Conservation (phyloP, 345 rosid species). For the Gossypium rotundifolium region DNA sequence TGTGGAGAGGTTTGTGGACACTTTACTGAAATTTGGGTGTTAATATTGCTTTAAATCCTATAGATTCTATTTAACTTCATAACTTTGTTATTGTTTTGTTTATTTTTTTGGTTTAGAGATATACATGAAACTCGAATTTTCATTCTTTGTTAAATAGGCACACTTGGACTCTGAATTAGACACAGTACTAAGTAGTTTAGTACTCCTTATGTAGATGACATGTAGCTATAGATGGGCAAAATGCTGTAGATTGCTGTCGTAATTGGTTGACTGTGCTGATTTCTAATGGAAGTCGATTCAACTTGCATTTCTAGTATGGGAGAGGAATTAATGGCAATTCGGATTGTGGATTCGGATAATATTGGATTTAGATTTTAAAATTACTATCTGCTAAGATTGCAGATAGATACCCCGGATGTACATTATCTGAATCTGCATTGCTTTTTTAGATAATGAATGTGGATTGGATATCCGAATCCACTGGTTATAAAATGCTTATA, state of each 20-base stretch:
- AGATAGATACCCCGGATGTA: too few species aligned
- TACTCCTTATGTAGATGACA: neutral
- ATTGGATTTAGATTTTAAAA: too few species aligned
- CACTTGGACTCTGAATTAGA: neutral
- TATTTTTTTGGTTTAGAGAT: neutral
- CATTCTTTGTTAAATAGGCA: neutral
- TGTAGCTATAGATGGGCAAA: neutral
- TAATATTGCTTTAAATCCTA: constrained; percentile 3
- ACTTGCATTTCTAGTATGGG: neutral
- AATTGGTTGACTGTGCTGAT: neutral
- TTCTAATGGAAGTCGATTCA: neutral
- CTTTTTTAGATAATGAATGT: too few species aligned
- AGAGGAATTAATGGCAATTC: neutral
- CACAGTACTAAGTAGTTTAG: neutral
- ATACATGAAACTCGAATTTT: neutral
- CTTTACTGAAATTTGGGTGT: neutral
- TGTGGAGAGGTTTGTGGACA: constrained; percentile 62
- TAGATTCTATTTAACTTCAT: neutral
- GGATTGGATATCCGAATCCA: too few species aligned
- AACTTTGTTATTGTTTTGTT: neutral
- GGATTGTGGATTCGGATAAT: too few species aligned
- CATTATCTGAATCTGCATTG: too few species aligned
- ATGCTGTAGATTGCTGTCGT: neutral
- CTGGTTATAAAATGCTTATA: too few species aligned
- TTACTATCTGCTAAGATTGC: too few species aligned